These are phyloP conservation scores for Xylaria multiplex DNA, from an alignment of 2,329 filamentous ascomycete species.

Conservation along the genomic window DNA sequence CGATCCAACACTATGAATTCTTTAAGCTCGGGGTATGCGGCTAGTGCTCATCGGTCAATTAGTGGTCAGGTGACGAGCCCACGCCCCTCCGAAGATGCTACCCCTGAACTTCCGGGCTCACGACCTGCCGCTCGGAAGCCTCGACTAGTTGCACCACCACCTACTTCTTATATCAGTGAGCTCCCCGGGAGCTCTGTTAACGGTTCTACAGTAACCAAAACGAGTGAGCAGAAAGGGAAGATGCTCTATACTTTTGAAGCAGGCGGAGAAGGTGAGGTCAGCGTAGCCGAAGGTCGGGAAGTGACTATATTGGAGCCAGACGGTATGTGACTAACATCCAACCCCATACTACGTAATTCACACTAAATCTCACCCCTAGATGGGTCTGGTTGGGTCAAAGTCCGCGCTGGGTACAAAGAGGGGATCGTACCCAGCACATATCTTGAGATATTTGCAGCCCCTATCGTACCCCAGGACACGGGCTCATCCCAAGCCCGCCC, in stretches of 20 bases:
- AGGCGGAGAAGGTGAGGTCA: slow-evolving; percentile 81
- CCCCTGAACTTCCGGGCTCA: slow-evolving; percentile 56
- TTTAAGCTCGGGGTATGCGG: slow-evolving; percentile 86
- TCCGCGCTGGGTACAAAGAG: slow-evolving; percentile 78
- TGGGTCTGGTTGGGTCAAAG: slow-evolving; percentile 89
- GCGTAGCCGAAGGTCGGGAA: slow-evolving; percentile 80
- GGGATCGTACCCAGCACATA: slow-evolving; percentile 91
- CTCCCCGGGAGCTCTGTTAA: slow-evolving; percentile 64
- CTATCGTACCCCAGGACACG: slow-evolving; percentile 58
- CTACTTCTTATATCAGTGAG: slow-evolving; percentile 79
- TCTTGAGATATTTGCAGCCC: slow-evolving; percentile 70
- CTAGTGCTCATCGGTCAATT: slow-evolving; percentile 79
- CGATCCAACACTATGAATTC: slow-evolving; percentile 91
- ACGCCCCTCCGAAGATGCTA: slow-evolving; percentile 61
- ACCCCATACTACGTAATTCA: slow-evolving; percentile 29
- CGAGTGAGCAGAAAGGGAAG: slow-evolving; percentile 75
- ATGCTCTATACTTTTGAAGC: slow-evolving; percentile 92
- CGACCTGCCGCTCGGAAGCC: slow-evolving; percentile 69
- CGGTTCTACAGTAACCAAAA: slow-evolving; percentile 50
- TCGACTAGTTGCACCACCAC: slow-evolving; percentile 87
- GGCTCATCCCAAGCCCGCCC: slow-evolving; percentile 65
- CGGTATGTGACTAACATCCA: slow-evolving; percentile 68
- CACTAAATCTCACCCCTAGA: slow-evolving; percentile 64
- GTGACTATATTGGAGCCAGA: slow-evolving; percentile 85
- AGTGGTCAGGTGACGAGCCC: slow-evolving; percentile 62